Conservation (phyloP, 306 rosid species). For the Castanospermum australe region DNA sequence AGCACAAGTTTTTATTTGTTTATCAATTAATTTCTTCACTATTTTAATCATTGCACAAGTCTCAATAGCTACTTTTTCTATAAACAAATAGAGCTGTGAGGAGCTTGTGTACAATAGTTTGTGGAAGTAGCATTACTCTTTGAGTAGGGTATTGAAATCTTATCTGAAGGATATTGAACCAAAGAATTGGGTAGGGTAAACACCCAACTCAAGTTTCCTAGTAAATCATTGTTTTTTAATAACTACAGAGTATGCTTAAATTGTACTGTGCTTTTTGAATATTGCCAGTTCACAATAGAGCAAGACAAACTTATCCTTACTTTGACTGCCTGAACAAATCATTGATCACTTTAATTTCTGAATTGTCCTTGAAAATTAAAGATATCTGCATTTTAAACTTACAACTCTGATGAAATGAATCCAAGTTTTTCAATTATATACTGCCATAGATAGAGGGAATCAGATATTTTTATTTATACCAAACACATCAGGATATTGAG, state of each 20-base stretch:
- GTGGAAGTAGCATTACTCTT: not conserved
- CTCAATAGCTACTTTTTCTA: conserved; percentile 9
- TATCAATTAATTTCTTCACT: not conserved
- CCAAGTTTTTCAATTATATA: not conserved
- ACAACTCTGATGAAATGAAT: not conserved
- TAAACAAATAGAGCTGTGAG: not conserved
- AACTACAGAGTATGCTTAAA: not conserved
- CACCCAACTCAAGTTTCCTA: not conserved
- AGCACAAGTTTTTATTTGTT: not conserved
- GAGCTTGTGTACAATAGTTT: not conserved
- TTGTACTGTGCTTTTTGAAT: not conserved
- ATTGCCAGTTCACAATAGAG: not conserved
- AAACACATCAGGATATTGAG: not conserved
- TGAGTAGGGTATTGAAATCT: not conserved
- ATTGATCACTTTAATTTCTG: not conserved
- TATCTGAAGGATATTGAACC: not conserved
- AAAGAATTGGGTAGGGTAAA: not conserved
- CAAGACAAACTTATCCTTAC: not conserved
- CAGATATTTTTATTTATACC: not conserved
- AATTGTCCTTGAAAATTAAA: not conserved
- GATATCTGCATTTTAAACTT: not conserved
- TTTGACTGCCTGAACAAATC: not conserved
- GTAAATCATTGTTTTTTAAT: not conserved
- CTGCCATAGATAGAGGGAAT: not conserved
- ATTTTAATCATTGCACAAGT: not conserved